Evolutionary conservation across 129 eudicot genomes (phyloP).

Genomic region (Helichrysum umbraculigerum): DNA sequence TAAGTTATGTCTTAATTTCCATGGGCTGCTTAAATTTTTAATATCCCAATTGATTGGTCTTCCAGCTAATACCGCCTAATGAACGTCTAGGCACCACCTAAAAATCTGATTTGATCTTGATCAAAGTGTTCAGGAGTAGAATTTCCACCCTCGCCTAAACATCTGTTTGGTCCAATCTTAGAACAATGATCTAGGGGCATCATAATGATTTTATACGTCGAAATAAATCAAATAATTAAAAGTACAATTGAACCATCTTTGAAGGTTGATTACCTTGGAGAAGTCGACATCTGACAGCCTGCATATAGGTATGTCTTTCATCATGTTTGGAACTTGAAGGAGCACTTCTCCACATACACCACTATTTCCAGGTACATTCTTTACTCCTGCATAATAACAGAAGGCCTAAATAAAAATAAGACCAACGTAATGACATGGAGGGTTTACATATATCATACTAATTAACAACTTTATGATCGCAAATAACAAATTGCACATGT

Average conservation of each 20-base stretch:
- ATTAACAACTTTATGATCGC: slow-evolving; percentile 3
- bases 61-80: too few species aligned
- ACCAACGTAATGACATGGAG: slow-evolving; percentile 2
- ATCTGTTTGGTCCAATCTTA: background rate
- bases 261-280: slow-evolving; percentile 55
- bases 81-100: too few species aligned
- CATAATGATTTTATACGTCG: background rate
- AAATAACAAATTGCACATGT: background rate
- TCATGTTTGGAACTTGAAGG: slow-evolving; percentile 58
- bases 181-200: background rate
- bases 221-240: background rate
- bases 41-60: too few species aligned
- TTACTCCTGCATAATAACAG: slow-evolving; percentile 49
- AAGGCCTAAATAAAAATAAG: slow-evolving; percentile 13
- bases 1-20: background rate
- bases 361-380: slow-evolving; percentile 34
- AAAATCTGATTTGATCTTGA: too few species aligned
- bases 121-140: background rate
- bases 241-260: background rate
- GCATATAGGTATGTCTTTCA: slow-evolving; percentile 52
- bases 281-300: slow-evolving; percentile 73
- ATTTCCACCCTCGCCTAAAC: background rate
- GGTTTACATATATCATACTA: slow-evolving; percentile 9
- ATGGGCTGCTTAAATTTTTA: background rate
- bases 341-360: slow-evolving; percentile 39